Evolutionary conservation across 164 flowering plant genomes (phyloP).

Genomic region (Magnolia sinica): DNA sequence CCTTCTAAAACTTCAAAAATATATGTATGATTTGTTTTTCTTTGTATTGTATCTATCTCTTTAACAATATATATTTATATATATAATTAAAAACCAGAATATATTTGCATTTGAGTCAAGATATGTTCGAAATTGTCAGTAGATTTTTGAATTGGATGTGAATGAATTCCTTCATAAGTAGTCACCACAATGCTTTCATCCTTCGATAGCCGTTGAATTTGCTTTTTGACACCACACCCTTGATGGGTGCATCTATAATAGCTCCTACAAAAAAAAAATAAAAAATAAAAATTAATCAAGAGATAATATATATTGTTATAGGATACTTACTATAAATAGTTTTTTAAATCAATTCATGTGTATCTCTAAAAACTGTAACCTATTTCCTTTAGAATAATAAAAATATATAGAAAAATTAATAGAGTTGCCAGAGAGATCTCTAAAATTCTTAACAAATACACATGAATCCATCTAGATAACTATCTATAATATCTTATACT

Average conservation of each 20-base stretch:
- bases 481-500: no score
- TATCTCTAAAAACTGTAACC: background rate
- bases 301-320: no score
- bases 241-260: slow-evolving; percentile 63
- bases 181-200: slow-evolving; percentile 72
- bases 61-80: no score
- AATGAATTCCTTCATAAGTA: slow-evolving; percentile 69
- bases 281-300: background rate
- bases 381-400: no score
- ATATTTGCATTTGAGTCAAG: slow-evolving; percentile 64
- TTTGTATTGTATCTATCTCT: no score
- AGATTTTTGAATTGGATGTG: slow-evolving; percentile 54
- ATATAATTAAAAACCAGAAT: slow-evolving; percentile 23
- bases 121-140: slow-evolving; percentile 69
- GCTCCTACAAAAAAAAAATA: slow-evolving; percentile 38
- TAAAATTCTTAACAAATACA: background rate
- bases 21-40: no score
- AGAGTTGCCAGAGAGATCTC: background rate
- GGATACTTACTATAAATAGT: no score
- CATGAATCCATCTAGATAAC: no score
- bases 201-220: slow-evolving; percentile 57
- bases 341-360: no score
- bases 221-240: slow-evolving; percentile 82
- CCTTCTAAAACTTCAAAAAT: background rate
- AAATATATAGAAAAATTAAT: no score